Evolutionary conservation across 331 rosid species (phyloP), one percentile per base, ranked within the genome.

Genomic region (Phaseolus coccineus): DNA sequence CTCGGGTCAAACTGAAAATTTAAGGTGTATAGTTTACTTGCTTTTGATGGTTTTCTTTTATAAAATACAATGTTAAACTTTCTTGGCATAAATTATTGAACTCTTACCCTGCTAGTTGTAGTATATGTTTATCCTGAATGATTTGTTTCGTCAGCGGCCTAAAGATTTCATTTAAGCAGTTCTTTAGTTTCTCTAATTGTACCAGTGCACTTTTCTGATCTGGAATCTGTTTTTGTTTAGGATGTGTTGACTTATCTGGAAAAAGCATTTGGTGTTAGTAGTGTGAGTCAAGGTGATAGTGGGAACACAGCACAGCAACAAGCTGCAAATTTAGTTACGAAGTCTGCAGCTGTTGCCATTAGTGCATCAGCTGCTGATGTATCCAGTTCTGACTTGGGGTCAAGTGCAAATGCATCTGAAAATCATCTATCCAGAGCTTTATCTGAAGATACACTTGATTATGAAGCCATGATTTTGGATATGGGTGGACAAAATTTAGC

Each of bases 201-300:
- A 65, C 50, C 80, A 51, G 10, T 80, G 57, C 76, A 28, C 65
- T 73, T 56, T 81, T 84, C 79, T 86, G 85, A 86, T 66, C 47
- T 81, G 82, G 80, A 66, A 44, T 81, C 64, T 74, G 25, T 81
- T 71, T 81, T 71, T 78, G 66, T 76, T 77, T 87, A 96, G 99
- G 99, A 96, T 82, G 99, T 90, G 58, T 77, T 96, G 78, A 74
- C 87, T 58, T 89, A 93, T 81, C 80, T 96, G 89, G 99, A 91
- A 79, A 96, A 86, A 77, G 88, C 93, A 81, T 93, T 91, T 76
- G 92, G 93, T 83, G 91, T 88, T 78, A 68, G 96, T 81, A 87
- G 82, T 66, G 63, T 67, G 12, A 87, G 84, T 87, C 99, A 93
- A 83, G 88, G 85, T 67, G 97, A 91, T 81, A 79, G 24, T 87